phyloP scores from a whole-genome alignment of 2,329 filamentous ascomycete genomes.

The Dryadomyces quercivorus region DNA sequence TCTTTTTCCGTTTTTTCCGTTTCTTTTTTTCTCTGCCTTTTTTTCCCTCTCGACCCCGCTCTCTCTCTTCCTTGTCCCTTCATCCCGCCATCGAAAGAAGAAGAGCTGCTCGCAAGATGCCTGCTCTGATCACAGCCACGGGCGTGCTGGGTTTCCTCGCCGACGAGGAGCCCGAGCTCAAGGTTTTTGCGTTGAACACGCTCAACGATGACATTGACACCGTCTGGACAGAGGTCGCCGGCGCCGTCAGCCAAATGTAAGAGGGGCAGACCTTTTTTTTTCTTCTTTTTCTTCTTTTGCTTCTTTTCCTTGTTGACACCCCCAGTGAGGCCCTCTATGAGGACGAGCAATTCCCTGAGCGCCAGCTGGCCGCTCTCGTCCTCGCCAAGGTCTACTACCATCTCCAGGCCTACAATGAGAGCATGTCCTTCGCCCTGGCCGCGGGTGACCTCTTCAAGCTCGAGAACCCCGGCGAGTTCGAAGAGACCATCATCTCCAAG shows the following conservation, averaged over 20 bases:
- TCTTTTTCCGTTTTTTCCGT: neutral
- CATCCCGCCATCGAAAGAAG: neutral
- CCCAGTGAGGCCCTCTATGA: slow-evolving; percentile 89
- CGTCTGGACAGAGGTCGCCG: slow-evolving; percentile 94
- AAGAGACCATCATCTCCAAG: slow-evolving; percentile 97
- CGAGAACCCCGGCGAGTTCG: slow-evolving; percentile 83
- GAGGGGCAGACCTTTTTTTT: slow-evolving; percentile 15
- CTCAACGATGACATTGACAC: slow-evolving; percentile 95
- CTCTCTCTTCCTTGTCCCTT: neutral
- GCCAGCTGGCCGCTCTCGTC: slow-evolving; percentile 85
- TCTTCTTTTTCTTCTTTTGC: neutral
- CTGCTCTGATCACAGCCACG: slow-evolving; percentile 84
- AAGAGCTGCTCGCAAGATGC: slow-evolving; percentile 45
- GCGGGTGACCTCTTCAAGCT: slow-evolving; percentile 93
- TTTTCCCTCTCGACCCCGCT: neutral
- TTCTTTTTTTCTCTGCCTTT: neutral
- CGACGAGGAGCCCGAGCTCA: slow-evolving; percentile 87
- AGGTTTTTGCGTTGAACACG: slow-evolving; percentile 87
- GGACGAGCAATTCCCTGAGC: slow-evolving; percentile 87
- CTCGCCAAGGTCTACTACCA: slow-evolving; percentile 98
- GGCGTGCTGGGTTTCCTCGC: slow-evolving; percentile 91
- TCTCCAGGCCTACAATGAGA: slow-evolving; percentile 96
- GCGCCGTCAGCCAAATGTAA: slow-evolving; percentile 90
- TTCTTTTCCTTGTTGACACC: slow-evolving; percentile 1
- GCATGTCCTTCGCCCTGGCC: slow-evolving; percentile 94